Base-by-base conservation (phyloP, 306 rosid genomes). In the Quercus robur region DNA sequence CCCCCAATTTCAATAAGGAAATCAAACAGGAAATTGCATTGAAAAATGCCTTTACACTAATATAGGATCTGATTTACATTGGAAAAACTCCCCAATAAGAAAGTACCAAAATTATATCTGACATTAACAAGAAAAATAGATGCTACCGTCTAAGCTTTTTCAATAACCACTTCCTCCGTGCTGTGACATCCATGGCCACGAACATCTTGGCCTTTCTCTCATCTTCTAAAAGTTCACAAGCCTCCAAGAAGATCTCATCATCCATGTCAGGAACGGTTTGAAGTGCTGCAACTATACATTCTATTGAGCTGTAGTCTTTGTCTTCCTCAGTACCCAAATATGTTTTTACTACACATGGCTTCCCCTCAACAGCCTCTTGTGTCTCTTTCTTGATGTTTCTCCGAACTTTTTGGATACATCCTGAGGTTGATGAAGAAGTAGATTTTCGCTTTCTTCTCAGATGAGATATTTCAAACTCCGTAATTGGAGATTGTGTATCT, bases 191-290 rank as follows among this genome's bases (percentile, higher is more conserved):
- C 91, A 89, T 87, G 31, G 91, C 88, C n/a, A 90, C 83, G 56
- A 89, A 87, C 91, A 79, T 84, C 75, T 74, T 78, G 70, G 93
- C 89, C 74, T 87, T 82, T 54, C 88, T 87, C 70, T 85, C 88
- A 41, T 87, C 93, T 82, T 90, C 93, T 15, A 90, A 82, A 44
- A 83, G 78, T 63, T 80, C 64, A 85, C 88, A 84, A 21, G 93
- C 93, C 81, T 90, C 90, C 86, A 87, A 78, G 75, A 87, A 85
- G 52, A 85, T 85, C 77, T 84, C 91, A 25, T 87, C 91, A 30
- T 78, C 80, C 89, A 87, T 81, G 77, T 84, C 84, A 15, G 91
- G 89, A 23, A 87, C 84, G 4, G 86, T 81, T 61, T 87, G 81
- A 75, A 90, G 93, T n/a, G 91, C 93, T 64, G 79, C 81, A 35